Base-by-base conservation (phyloP, 345 rosid species). In the Lumnitzera racemosa region DNA sequence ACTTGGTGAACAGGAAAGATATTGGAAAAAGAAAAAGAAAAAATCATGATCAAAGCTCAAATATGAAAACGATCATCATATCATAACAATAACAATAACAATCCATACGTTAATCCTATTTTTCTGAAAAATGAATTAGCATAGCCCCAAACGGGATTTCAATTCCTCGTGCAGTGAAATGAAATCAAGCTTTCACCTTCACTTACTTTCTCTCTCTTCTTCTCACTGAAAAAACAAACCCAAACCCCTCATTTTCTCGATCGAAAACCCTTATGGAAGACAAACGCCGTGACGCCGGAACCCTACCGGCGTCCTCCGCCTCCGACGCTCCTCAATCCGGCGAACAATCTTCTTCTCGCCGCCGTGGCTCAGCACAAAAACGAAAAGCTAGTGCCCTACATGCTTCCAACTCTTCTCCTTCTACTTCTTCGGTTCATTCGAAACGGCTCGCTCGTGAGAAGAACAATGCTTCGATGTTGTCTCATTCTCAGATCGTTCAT, bases 401-500 rank as follows among this genome's bases (percentile, higher is more conserved):
- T 5, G 58, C 72, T 2, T 72, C 82, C 13, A 68, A 58, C 65
- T 61, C 89, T 41, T 80, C 90, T 13, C 71, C 89, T 2, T 47
- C 80, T 12, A 78, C 83, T 66, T 83, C 96, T 13, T 73, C 90
- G 2, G 49, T 78, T 12, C 79, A 82, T 66, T 83, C 96, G 31
- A 90, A 90, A 65, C 81, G 97, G 62, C 67, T 74, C 61, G 79
- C 88, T 51, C 88, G 99, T 13, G 99, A 95, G 76, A 95, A 95
- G 80, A 73, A 69, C 71, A 71, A 75, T 47, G 67, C 43, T 36
- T 36, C 43, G 43, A 36, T 36, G 43, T 9, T 74, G 61, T 80
- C 84, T 64, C 79, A 78, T 49, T 12, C 81, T 49, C 84, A 81
- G 75, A 69, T 83, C 72, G 10, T 36, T 36, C 96, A 95, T 62